A percentile compares a stretch with the other conserved stretches of the same genome.
phyloP scores from a whole-genome alignment of 257 asterid genomes.

The Salvia hispanica region DNA sequence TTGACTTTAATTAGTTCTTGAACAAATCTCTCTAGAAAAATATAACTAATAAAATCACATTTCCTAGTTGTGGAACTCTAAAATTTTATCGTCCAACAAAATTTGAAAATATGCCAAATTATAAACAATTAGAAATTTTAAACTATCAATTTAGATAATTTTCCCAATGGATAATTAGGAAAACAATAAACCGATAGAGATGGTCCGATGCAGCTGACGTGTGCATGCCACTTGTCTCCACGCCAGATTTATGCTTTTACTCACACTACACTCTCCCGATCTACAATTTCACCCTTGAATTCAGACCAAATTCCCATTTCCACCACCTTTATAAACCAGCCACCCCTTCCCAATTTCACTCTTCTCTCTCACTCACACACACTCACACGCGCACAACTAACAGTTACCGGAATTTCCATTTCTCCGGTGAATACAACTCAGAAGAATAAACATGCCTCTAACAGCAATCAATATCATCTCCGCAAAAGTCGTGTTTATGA shows the following conservation, averaged over 20 bases:
- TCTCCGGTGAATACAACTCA: neutral
- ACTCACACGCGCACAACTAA: neutral
- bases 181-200: conserved; percentile 7
- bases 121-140: too few species aligned
- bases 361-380: conserved; percentile 8
- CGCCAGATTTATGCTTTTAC: neutral
- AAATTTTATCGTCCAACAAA: too few species aligned
- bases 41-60: too few species aligned
- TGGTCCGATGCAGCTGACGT: conserved; percentile 21
- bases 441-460: conserved; percentile 34
- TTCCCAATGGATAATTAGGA: too few species aligned
- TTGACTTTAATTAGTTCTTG: too few species aligned
- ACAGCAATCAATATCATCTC: conserved; percentile 30
- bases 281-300: conserved; percentile 23
- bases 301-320: neutral
- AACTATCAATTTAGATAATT: too few species aligned
- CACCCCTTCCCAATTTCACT: neutral
- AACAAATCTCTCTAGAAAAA: too few species aligned
- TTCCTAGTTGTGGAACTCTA: too few species aligned
- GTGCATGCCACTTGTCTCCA: conserved; percentile 33
- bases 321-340: conserved; percentile 17
- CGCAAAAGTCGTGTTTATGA: conserved; percentile 39
- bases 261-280: conserved; percentile 1
- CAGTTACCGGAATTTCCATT: neutral
- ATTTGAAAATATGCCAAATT: too few species aligned